Percentiles rank a stretch among this genome's conserved stretches.
phyloP scores from a whole-genome alignment of 345 rosid species.

The Salix viminalis region DNA sequence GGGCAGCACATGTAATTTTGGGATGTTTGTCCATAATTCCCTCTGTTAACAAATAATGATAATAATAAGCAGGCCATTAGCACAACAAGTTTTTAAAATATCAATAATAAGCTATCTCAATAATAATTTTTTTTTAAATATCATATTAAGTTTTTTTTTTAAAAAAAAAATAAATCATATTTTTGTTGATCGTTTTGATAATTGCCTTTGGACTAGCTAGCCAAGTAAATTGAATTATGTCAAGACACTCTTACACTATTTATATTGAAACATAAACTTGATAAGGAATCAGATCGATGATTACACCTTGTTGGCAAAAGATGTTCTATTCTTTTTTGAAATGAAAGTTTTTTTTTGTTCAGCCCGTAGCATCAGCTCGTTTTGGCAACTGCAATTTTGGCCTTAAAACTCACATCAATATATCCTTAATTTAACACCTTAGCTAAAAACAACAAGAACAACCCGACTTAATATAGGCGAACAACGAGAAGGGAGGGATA shows the following conservation, averaged over 20 bases:
- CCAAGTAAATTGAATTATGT: too few relatives aligned
- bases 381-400: neutral
- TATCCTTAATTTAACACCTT: neutral
- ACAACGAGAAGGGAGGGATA: neutral
- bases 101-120: too few relatives aligned
- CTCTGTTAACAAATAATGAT: conserved; percentile 26
- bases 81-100: neutral
- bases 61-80: neutral
- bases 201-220: too few relatives aligned
- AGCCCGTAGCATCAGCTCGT: neutral
- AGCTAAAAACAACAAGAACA: neutral
- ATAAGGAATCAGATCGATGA: too few relatives aligned
- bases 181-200: too few relatives aligned
- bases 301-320: too few relatives aligned
- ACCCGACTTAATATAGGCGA: neutral
- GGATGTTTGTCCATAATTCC: conserved; percentile 63
- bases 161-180: too few relatives aligned
- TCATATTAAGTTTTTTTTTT: too few relatives aligned
- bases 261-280: too few relatives aligned
- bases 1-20: conserved; percentile 66
- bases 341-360: neutral
- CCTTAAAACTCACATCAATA: neutral
- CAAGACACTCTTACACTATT: too few relatives aligned
- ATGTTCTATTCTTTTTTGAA: too few relatives aligned
- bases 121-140: too few relatives aligned